phyloP scores from a whole-genome alignment of 495 filamentous ascomycete genomes.

The Tuber brumale region DNA sequence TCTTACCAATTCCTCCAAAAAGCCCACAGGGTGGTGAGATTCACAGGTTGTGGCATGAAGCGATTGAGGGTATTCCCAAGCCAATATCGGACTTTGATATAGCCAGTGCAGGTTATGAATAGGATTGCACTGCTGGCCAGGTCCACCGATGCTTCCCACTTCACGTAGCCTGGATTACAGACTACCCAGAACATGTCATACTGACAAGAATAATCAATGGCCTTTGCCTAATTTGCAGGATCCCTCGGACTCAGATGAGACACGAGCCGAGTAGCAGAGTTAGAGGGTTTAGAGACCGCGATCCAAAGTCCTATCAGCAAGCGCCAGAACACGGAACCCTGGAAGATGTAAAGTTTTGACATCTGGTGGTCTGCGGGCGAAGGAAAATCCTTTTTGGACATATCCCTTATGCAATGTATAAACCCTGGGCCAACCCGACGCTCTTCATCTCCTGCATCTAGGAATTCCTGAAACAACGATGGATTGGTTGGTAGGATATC shows the following conservation, averaged over 20 bases:
- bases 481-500: too few relatives aligned
- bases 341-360: background rate
- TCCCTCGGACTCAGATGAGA: background rate
- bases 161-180: background rate
- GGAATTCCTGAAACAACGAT: too few relatives aligned
- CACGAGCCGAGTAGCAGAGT: background rate
- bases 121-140: background rate
- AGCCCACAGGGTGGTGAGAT: background rate
- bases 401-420: too few relatives aligned
- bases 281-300: background rate
- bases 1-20: background rate
- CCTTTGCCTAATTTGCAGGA: background rate
- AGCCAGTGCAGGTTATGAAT: background rate
- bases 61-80: background rate
- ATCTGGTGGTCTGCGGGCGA: too few relatives aligned
- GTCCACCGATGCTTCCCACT: background rate
- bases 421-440: too few relatives aligned
- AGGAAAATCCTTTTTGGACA: background rate
- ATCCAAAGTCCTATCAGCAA: background rate
- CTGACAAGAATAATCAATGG: background rate
- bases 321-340: background rate
- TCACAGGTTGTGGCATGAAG: background rate
- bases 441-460: too few relatives aligned
- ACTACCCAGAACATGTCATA: slow-evolving; percentile 11
- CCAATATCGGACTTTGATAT: background rate